Base-by-base conservation (phyloP, 257 asterid genomes). In the Phtheirospermum japonicum region DNA sequence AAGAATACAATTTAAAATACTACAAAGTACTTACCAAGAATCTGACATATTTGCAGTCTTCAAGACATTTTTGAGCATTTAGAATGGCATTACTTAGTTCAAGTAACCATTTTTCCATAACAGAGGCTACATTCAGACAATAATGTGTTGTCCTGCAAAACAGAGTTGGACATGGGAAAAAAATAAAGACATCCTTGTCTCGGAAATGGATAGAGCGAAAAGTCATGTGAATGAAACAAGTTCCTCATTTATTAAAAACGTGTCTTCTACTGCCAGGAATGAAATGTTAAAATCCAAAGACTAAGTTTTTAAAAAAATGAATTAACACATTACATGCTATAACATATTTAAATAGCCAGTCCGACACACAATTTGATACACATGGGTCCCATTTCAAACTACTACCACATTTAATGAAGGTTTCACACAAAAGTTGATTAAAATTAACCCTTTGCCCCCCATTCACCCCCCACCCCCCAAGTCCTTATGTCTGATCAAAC, bases 41-140 rank as follows among this genome's bases (percentile, higher is more conserved):
- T 78, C 87, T 65, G 73, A 89, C 99, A 59, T 89, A 87, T 73
- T 76, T 84, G 83, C 99, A 93, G 74, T 93, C 96, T 66, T 85
- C 96, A 19, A 89, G 81, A 73, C 86, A 87, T 75, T 87, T 88
- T 68, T 87, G 90, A 73, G 99, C 94, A 78, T 78, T 84, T 53
- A 79, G 67, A 75, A 89, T 82, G 32, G 90, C 88, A 70, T 67
- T 82, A 55, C 78, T 83, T 57, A 93, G 77, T 69, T 89, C 97
- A 53, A 91, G 92, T 57, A 89, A 46, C 97, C 99, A 93, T 66
- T 89, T 81, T 76, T 89, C 96, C 2, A 75, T 71, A 45, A 84
- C 97, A 52, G 85, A 79, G 19, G 99, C 96, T 69, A 89, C 76
- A 69, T 77, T 82, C 77, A 93, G 80, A 54, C 95, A 93, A 77